Evolutionary conservation across 2,329 filamentous ascomycete genomes (phyloP).

Genomic region (Calycina herbarum): DNA sequence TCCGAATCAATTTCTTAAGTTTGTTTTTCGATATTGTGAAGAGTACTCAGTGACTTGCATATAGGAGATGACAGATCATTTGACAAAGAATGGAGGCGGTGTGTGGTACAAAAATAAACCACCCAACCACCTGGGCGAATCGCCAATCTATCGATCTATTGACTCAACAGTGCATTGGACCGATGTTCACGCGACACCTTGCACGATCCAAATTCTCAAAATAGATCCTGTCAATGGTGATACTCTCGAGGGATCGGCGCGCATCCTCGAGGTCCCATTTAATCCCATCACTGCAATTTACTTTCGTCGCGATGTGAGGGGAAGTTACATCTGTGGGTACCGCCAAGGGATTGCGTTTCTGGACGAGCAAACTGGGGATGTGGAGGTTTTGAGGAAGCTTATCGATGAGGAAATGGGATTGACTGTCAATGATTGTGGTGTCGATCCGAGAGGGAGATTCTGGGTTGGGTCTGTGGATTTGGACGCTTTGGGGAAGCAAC

Average conservation of each 20-base stretch:
- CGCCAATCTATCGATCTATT: constrained; percentile 11
- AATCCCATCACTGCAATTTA: constrained; percentile 7
- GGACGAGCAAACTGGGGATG: constrained; percentile 9
- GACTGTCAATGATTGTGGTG: constrained; percentile 10
- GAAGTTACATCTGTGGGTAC: constrained; percentile 21
- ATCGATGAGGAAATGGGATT: constrained; percentile 9
- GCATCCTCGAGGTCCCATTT: constrained; percentile 9
- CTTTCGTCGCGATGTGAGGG: constrained; percentile 7
- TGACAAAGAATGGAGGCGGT: constrained; percentile 4
- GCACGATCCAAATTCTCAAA: constrained; percentile 13
- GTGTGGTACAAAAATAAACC: constrained; percentile 12
- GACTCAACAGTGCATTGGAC: constrained; percentile 13
- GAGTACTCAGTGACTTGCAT: constrained; percentile 11
- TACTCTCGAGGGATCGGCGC: constrained; percentile 4
- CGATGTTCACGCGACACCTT: constrained; percentile 14
- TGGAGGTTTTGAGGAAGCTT: constrained; percentile 12
- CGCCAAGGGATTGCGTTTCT: constrained; percentile 12
- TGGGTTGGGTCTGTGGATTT: constrained; percentile 12
- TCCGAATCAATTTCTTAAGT: not conserved
- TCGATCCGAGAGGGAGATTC: constrained; percentile 12
- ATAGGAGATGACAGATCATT: not conserved
- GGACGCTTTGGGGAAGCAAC: not conserved
- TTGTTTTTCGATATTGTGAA: not conserved
- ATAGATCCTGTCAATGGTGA: constrained; percentile 12
- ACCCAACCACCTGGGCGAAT: constrained; percentile 11